Evolutionary conservation across 1,139 yeast species (phyloP), one percentile per base, ranked within the genome.

Genomic region (Magnusiomyces fungicola): DNA sequence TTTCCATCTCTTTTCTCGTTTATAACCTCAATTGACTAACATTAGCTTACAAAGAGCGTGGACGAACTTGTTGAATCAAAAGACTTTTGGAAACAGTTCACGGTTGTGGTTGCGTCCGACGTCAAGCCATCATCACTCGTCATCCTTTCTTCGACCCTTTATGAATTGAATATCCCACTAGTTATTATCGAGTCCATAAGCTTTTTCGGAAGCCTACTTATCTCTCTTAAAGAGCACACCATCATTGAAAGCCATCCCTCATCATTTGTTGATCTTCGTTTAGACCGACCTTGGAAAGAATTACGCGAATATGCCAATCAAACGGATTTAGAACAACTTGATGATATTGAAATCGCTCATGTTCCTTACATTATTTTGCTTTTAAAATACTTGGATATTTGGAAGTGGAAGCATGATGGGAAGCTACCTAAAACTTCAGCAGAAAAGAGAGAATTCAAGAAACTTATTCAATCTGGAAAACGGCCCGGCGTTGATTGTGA

Each of bases 181-280:
- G 59, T 85, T 1, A 61, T 75, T 2, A 73, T 78, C 2, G 71
- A 73, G 46, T 69, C 81, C 0, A 56, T 76, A 27, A 95, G 95
- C 0, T 81, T 83, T 57, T 85, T 79, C 61, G 94, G 92, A 0
- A 68, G 74, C n/a, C 60, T 87, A 5, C 71, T 80, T 43, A 61
- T 85, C 2, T 67, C 78, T 9, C 66, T 68, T 41, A 82, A 78
- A 53, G 76, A 78, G 19, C 79, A 74, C 55, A 78, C 83, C n/a
- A 78, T 87, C 0, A 69, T 87, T 18, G 94, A 90, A 57, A 79
- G 95, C 0, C 97, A 90, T 64, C 80, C 81, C 1, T 79, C 80
- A 39, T 69, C 76, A 10, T 63, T 82, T 2, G 79, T 75, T 34
- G 96, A 88, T 59, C 69, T 90, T 50, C 69, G 96, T 46, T 68